Evolutionary conservation across 2,329 filamentous ascomycete species (phyloP), one percentile per base, ranked within the genome.

Genomic region (Dactylellina haptotyla): DNA sequence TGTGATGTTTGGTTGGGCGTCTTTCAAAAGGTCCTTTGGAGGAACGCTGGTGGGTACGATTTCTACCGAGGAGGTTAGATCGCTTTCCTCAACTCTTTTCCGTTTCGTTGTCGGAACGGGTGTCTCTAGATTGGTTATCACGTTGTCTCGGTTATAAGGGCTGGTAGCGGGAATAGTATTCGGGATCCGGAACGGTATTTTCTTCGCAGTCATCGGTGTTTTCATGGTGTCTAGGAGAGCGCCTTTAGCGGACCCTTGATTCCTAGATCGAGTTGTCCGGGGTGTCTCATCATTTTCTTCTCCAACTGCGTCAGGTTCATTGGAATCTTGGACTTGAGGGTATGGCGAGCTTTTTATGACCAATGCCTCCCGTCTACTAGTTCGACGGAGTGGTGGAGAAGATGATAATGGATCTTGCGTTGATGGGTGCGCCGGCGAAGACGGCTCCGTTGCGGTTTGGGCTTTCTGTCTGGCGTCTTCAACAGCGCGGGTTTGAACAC

Each of bases 141-240:
- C 28, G 39, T 23, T 57, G 20, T 65, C 62, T 16, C 62, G 62
- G 20, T 65, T 65, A 18, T 65, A 65, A 3, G 62, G 62, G 23
- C 62, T 65, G 10, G 62, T 65, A 23, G 62, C 62, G 8, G 62
- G 62, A 14, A 65, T 57, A 4, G 62, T 65, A 10, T 39, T 57
- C 4, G 62, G 62, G 16, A 57, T 32, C 2, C n/a, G 50, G 3
- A 41, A 41, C 12, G 62, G 62, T 39, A 65, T 65, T 18, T 34
- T 65, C 41, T 65, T 46, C 3, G 39, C 41, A 25, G 62, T 56
- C 1, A 65, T 5, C 4, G 62, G 62, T 10, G 62, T 65, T 16
- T 64, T 64, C 10, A 50, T 18, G 8, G 34, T n/a, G 14, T 65
- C 50, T 1, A 57, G 14, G 12, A 37, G 12, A 28, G 23, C 48